phyloP scores from a whole-genome alignment of 495 filamentous ascomycete genomes.

The Aspergillus ostianus region DNA sequence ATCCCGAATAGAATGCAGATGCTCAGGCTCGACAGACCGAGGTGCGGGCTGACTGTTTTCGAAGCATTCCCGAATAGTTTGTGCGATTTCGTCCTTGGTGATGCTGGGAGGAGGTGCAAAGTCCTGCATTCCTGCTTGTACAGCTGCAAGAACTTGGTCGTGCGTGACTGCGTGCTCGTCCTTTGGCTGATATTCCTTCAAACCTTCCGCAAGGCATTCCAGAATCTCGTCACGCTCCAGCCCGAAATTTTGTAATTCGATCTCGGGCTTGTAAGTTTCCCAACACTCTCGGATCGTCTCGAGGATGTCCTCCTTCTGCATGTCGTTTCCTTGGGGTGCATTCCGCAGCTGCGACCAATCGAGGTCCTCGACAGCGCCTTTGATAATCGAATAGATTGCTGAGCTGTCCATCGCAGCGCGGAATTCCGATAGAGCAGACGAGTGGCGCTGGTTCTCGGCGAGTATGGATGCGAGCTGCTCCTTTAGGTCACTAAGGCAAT shows the following conservation, averaged over 20 bases:
- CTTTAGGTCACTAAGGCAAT: conserved; percentile 75
- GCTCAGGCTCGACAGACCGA: conserved; percentile 26
- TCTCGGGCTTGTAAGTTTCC: conserved; percentile 89
- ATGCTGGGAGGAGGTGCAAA: conserved; percentile 67
- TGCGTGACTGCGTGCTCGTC: conserved; percentile 58
- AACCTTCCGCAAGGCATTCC: conserved; percentile 76
- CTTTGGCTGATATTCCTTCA: conserved; percentile 69
- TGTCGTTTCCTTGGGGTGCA: conserved; percentile 35
- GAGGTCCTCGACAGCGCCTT: conserved; percentile 69
- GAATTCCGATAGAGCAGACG: conserved; percentile 49
- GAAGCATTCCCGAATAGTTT: conserved; percentile 73
- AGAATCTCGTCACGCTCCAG: conserved; percentile 86
- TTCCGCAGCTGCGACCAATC: conserved; percentile 39
- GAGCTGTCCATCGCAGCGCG: conserved; percentile 62
- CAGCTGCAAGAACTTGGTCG: conserved; percentile 77
- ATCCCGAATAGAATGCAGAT: conserved; percentile 37
- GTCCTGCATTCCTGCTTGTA: conserved; percentile 78
- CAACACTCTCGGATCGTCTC: conserved; percentile 83
- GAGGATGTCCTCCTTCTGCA: conserved; percentile 77
- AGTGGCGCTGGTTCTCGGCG: conserved; percentile 70
- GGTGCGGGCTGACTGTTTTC: conserved; percentile 23
- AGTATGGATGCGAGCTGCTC: conserved; percentile 74
- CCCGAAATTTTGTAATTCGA: conserved; percentile 84
- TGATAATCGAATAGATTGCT: conserved; percentile 78
- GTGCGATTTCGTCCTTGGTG: conserved; percentile 73